Base-by-base conservation (phyloP, 805 yeast genomes). In the Pichia rugopelliculosa region DNA sequence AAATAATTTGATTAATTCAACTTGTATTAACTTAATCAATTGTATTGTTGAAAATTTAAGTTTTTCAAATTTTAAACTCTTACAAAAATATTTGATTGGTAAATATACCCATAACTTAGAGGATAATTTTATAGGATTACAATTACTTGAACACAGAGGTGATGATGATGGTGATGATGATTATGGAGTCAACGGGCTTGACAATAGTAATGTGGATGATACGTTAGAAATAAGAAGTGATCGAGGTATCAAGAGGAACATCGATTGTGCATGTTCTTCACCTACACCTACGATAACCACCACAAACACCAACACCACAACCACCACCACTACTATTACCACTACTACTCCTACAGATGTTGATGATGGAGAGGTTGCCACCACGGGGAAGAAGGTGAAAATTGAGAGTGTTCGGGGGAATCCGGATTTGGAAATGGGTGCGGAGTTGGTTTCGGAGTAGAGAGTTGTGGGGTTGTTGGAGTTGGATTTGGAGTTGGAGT, bases 1-100 rank as follows among this genome's bases (percentile, higher is more conserved):
- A 36, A 80, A 85, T 59, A 84, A 82, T 58, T 65, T 89, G 50
- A 74, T 84, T 3, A 84, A 80, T 57, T 88, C 96, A 0, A 76
- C 90, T 6, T 76, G 91, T 53, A 69, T 88, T 41, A 89, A 85
- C 59, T 69, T 90, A 22, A 42, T 65, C 37, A 52, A 54, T 30
- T 25, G 57, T 10, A 44, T 65, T 4, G 17, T 51, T 4, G 59
- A 59, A 11, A 55, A 61, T 43, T 42, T 52, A 11, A 40, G 44
- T 4, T 46, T 51, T 8, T 21, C 41, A 18, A 62, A 61, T 41
- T 56, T 54, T 39, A 53, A 53, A 38, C 33, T 56, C 0, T 27
- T 65, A 25, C 49, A 53, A 33, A 46, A 45, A 12, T 58, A 64
- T 42, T 36, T 64, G 27, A 54, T 48, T n/a, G 42, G 43, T 1